These are phyloP conservation scores for Prinsepia uniflora DNA, from an alignment of 306 rosid genomes.

Conservation along the genomic window DNA sequence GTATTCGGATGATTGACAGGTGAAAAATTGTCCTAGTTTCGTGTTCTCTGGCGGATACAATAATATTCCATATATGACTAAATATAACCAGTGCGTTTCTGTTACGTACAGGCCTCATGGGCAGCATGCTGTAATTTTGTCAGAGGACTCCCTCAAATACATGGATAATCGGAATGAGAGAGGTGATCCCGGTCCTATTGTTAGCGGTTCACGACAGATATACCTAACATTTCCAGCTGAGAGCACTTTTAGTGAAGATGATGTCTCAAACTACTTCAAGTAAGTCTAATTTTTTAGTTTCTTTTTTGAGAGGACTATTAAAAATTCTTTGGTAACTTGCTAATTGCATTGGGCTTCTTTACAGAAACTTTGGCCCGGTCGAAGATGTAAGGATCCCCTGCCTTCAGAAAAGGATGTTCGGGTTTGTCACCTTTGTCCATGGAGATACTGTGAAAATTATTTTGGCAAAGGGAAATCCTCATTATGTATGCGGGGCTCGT, in stretches of 20 bases:
- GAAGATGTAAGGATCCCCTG: conserved; percentile 89
- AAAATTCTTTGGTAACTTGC: conserved; percentile 6
- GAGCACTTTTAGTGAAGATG: conserved; percentile 75
- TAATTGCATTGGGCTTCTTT: conserved; percentile 14
- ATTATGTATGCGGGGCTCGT: conserved; percentile 64
- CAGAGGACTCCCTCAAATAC: conserved; percentile 57
- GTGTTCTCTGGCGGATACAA: background rate
- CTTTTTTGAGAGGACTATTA: conserved; percentile 6
- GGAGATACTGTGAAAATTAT: conserved; percentile 64
- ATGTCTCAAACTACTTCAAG: conserved; percentile 77
- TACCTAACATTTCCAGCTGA: conserved; percentile 90
- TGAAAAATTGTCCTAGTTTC: conserved; percentile 11
- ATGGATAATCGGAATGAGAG: conserved; percentile 39
- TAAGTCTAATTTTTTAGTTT: conserved; percentile 16
- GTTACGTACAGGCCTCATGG: conserved; percentile 72
- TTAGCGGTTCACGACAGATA: conserved; percentile 71
- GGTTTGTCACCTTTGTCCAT: conserved; percentile 71
- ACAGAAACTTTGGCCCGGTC: conserved; percentile 63
- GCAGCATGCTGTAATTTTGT: conserved; percentile 71
- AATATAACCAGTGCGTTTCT: background rate
- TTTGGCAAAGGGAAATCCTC: conserved; percentile 67
- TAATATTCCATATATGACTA: conserved; percentile 2
- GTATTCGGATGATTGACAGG: conserved; percentile 78
- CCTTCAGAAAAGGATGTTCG: conserved; percentile 81
- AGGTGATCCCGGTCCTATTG: conserved; percentile 51